Base-by-base conservation (phyloP, 768 basidiomycete genomes). In the Calocybe gangraenosa region DNA sequence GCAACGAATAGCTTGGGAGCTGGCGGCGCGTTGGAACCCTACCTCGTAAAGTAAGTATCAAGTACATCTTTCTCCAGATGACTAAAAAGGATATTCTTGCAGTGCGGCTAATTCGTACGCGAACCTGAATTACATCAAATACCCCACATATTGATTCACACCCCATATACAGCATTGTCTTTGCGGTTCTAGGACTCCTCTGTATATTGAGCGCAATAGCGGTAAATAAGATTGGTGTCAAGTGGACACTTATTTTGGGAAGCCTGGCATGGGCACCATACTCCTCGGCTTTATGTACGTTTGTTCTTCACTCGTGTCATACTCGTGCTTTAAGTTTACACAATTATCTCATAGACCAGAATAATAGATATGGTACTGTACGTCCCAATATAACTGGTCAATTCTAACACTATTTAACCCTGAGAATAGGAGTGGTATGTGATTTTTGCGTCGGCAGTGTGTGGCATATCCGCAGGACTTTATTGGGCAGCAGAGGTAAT, bases 281-380 rank as follows among this genome's bases (percentile, higher is more conserved):
- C 41, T 53, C 49, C 18, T 45, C 51, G 10, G 46, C 47, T 15
- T 31, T 57, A 23, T 57, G 47, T 54, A 33, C 48, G 40, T 19
- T 18, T 2, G 23, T 37, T 13, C 18, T 20, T 20, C 17, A 10
- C 15, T 4, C 22, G 6, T 25, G 15, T 28, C 42, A 7, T 7
- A 35, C 34, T 23, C 11, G 22, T 32, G 11, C 13, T 2, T 25
- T 33, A 11, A 13, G 13, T 22, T 47, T 11, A 42, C 22, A n/a
- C 7, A 10, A 39, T 41, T 33, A 32, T 18, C 22, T 41, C 34
- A 3, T 42, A 53, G 49, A 57, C 28, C 55, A 55, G 36, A 55
- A 52, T 30, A 53, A 53, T 43, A 36, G 55, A 46, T 58, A 58
- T 42, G 46, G 55, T 19, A 55, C 49, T 18, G 48, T 52, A 20